A percentile compares a stretch with the other conserved stretches of the same genome.
These are phyloP conservation scores for Trebouxiophyceae sp. DNA, from an alignment of 163 green algal species.

Conservation along the genomic window DNA sequence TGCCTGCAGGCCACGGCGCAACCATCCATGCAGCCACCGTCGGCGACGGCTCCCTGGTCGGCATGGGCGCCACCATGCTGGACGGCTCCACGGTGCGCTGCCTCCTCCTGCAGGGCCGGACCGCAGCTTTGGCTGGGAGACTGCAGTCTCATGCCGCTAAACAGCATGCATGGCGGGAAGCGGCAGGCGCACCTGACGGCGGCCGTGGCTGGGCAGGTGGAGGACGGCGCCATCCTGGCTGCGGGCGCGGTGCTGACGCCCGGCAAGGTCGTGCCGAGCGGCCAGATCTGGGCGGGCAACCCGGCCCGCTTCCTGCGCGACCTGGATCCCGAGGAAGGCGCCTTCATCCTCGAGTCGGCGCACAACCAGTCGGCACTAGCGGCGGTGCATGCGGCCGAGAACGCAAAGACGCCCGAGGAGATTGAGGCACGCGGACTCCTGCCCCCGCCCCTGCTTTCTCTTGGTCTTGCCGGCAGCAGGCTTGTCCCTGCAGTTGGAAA, in stretches of 20 bases:
- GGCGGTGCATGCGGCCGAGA: constrained; percentile 44
- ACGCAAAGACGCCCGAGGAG: constrained; percentile 41
- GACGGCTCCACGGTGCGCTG: constrained; percentile 58
- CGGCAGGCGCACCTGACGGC: too few relatives aligned
- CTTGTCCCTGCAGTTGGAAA: too few relatives aligned
- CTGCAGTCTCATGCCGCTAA: too few relatives aligned
- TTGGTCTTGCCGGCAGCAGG: too few relatives aligned
- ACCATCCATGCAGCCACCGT: constrained; percentile 65
- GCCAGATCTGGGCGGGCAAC: constrained; percentile 64
- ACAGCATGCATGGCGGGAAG: too few relatives aligned
- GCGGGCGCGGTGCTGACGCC: constrained; percentile 81
- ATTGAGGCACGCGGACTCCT: too few relatives aligned
- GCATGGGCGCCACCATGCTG: constrained; percentile 86
- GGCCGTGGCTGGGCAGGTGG: constrained; percentile 41
- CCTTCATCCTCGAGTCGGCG: constrained; percentile 40
- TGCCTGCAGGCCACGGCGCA: constrained; percentile 28
- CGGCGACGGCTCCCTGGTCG: constrained; percentile 83
- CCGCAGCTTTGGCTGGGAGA: not conserved
- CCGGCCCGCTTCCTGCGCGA: constrained; percentile 81
- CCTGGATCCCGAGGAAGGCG: constrained; percentile 76
- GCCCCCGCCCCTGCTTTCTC: too few relatives aligned
- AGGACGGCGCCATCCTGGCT: constrained; percentile 82
- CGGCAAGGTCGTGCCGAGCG: constrained; percentile 49
- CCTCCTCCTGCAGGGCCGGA: not conserved
- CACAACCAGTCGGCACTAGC: constrained; percentile 36